A percentile compares a stretch with the other conserved stretches of the same genome.
phyloP scores from a whole-genome alignment of 192 early-diverging fungal genomes.

The Coemansia sp. region DNA sequence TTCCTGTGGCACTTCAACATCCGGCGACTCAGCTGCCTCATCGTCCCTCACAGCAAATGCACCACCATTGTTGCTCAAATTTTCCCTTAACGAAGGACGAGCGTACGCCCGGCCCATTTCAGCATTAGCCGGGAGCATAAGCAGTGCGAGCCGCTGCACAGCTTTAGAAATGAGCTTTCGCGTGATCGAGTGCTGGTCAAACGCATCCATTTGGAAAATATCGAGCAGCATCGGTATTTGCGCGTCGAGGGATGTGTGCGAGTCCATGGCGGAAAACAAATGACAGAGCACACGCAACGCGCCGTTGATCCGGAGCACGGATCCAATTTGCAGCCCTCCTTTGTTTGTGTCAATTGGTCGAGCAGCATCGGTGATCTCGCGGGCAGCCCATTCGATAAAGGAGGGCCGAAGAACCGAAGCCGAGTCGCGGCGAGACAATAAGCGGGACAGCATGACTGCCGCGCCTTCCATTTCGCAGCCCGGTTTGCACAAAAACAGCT shows the following conservation, averaged over 20 bases:
- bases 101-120: slow-evolving; percentile 63
- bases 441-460: slow-evolving; percentile 73
- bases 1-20: slow-evolving; percentile 76
- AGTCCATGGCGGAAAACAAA: slow-evolving; percentile 42
- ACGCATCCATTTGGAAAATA: slow-evolving; percentile 46
- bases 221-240: slow-evolving; percentile 24
- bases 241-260: slow-evolving; percentile 5
- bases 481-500: slow-evolving; percentile 64
- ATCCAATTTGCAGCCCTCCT: slow-evolving; percentile 19
- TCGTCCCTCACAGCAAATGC: slow-evolving; percentile 13
- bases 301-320: slow-evolving; percentile 39
- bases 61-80: slow-evolving; percentile 10
- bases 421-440: slow-evolving; percentile 82
- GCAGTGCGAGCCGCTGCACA: slow-evolving; percentile 79
- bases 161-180: slow-evolving; percentile 83
- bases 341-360: background rate
- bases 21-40: slow-evolving; percentile 44
- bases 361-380: slow-evolving; percentile 27
- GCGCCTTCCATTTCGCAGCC: slow-evolving; percentile 89
- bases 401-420: slow-evolving; percentile 56
- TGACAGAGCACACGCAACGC: slow-evolving; percentile 48
- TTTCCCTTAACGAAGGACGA: slow-evolving; percentile 19
- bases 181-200: slow-evolving; percentile 70
- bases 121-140: slow-evolving; percentile 70
- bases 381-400: slow-evolving; percentile 72